Evolutionary conservation across 2,329 filamentous ascomycete species (phyloP).

Genomic region (Zarea fungicola): DNA sequence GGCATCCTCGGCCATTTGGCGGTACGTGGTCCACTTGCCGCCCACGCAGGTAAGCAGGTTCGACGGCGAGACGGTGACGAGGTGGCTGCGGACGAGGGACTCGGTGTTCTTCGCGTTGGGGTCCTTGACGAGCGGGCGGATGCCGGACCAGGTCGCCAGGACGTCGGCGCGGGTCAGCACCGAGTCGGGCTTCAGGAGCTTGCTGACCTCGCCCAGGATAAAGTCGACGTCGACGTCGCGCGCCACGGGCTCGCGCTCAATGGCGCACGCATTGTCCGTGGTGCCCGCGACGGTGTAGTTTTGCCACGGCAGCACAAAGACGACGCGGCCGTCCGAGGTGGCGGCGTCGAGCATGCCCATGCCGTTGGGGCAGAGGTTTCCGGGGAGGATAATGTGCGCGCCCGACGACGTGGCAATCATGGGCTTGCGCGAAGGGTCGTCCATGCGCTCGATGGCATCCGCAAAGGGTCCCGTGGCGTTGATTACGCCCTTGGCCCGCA

Average conservation of each 20-base stretch:
- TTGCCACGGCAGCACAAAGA: constrained; percentile 85
- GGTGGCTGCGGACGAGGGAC: constrained; percentile 76
- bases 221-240: constrained; percentile 75
- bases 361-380: constrained; percentile 70
- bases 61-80: constrained; percentile 68
- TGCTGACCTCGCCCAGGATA: constrained; percentile 73
- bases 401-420: constrained; percentile 78
- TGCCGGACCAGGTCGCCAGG: constrained; percentile 74
- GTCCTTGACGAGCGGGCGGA: constrained; percentile 74
- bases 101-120: constrained; percentile 78
- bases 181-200: constrained; percentile 71
- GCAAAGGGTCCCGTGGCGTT: constrained; percentile 82
- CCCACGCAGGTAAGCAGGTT: constrained; percentile 76
- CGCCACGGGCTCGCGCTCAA: constrained; percentile 65
- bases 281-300: constrained; percentile 82
- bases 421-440: constrained; percentile 61
- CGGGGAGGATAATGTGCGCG: constrained; percentile 77
- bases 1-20: constrained; percentile 81
- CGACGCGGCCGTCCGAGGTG: constrained; percentile 79
- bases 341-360: constrained; percentile 80
- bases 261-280: constrained; percentile 67
- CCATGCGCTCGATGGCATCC: constrained; percentile 75
- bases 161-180: constrained; percentile 70
- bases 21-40: constrained; percentile 86
- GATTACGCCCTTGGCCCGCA: constrained; percentile 74